phyloP scores from a whole-genome alignment of 2,329 filamentous ascomycete species.

The Diaporthe caulivora region DNA sequence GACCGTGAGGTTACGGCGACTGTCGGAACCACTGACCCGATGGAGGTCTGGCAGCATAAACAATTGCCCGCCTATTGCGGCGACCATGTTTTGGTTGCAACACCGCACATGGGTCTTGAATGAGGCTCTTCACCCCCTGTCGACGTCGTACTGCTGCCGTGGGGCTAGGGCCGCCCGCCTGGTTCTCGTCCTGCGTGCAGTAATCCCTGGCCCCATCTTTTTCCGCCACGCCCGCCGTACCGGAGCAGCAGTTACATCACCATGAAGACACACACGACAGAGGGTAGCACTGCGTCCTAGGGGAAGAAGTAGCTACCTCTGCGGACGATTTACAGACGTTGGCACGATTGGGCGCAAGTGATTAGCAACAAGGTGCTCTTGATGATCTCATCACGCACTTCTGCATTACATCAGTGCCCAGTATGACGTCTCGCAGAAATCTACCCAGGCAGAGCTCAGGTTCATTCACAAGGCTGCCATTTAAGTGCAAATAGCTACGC shows the following conservation, averaged over 20 bases:
- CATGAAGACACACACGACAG: conserved; percentile 23
- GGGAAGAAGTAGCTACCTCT: neutral
- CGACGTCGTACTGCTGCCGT: neutral
- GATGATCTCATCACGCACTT: conserved; percentile 28
- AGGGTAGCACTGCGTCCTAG: neutral
- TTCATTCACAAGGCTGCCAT: neutral
- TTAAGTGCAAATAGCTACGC: neutral
- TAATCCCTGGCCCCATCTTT: neutral
- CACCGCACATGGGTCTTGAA: neutral
- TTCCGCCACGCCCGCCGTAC: neutral
- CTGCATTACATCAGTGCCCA: conserved; percentile 22
- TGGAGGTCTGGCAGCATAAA: neutral
- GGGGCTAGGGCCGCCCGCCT: neutral
- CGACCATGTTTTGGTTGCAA: neutral
- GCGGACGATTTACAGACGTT: neutral
- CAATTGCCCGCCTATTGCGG: neutral
- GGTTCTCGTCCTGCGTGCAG: neutral
- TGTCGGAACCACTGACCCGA: neutral
- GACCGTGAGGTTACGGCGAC: neutral
- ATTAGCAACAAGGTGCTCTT: neutral
- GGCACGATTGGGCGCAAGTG: neutral
- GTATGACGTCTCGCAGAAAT: conserved; percentile 21
- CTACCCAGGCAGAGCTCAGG: neutral
- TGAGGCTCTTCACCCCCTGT: conserved; percentile 26
- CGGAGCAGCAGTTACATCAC: conserved; percentile 30